Evolutionary conservation across 352 stramenopile genomes (phyloP), one percentile per base, ranked within the genome.

Genomic region (Globisporangium recalcitrans): DNA sequence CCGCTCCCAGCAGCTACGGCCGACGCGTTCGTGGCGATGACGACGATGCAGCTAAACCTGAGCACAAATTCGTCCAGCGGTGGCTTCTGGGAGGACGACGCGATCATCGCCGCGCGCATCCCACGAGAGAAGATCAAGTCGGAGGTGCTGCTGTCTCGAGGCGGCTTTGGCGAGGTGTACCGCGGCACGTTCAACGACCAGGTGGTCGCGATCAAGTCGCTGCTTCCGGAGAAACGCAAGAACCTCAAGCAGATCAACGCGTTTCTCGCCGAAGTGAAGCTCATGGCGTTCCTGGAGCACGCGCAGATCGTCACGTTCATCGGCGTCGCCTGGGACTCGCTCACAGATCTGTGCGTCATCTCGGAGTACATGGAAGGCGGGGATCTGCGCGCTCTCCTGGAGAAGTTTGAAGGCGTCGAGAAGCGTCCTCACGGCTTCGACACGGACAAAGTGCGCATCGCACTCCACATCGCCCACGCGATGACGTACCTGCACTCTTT

Each of bases 401-500:
- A 58, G 47, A 63, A 60, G 24, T 80, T 74, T 29, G 64, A 75
- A 11, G 34, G 60, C 1, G 24, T 63, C 4, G 70, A 77, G 42
- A 55, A 16, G 14, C 72, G 65, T 4, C 57, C 65, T 3, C 71
- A 65, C 1, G 75, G 76, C 22, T 81, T 81, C 32, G 74, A 81
- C 40, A 36, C 67, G 16, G 75, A 80, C 54, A 88, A 88, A 65
- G 62, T 87, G 9, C 65, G 66, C 42, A 84, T 87, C 51, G 75
- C 75, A 1, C 49, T 81, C 5, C 67, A 85, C 26, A 63, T 87
- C 14, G 73, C 55, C 3, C 32, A 78, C 26, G 77, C 67, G 16
- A 61, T 86, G 10, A 67, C 70, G 60, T 86, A 84, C 60, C 56
- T 86, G 13, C 77, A 86, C 61, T 82, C 77, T n/a, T 65, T 81